Evolutionary conservation across 345 rosid species (phyloP), one percentile per base, ranked within the genome.

Genomic region (Eucalyptus regnans): DNA sequence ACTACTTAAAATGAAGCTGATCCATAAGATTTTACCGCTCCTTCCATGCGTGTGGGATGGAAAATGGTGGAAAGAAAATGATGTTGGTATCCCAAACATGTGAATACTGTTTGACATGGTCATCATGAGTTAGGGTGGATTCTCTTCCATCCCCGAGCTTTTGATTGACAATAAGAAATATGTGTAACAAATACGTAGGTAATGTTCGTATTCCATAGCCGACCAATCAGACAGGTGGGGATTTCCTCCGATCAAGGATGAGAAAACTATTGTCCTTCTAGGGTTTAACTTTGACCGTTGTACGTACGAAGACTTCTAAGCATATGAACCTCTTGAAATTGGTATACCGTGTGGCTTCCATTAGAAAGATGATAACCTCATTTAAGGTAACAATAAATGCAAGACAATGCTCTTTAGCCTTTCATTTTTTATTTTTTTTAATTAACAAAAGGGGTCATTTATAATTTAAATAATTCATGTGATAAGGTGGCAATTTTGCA

Each of bases 121-220:
- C 7, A 7, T 71, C 25, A 7, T 9, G 44, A 5, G 44, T 1
- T 17, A 5, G 13, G 2, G 4, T 9, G 25, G 3, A 9, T 68
- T 8, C 12, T 68, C 80, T 68, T 31, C 12, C 9, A 33, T 68
- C 43, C 43, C 80, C 7, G 1, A 68, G 22, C 43, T 15, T n/a
- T 66, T n/a, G 6, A 62, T 29, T 62, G 68, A 29, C 17, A 1
- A 13, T 62, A 62, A 62, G 15, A 29, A 12, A 27, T 12, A 62
- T 29, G 7, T 29, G 33, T 1, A 62, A 62, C 0, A 62, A 27
- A 12, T 29, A 29, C 0, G 3, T 27, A 12, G 8, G 8, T 29
- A 62, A 12, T 6, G 68, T 62, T 62, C 8, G 15, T 13, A 62
- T 62, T 51, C 68, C 8, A 1, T 62, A 29, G 33, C 68, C 0